Evolutionary conservation across 805 yeast genomes (phyloP).

Genomic region (Suhomyces prunicola): DNA sequence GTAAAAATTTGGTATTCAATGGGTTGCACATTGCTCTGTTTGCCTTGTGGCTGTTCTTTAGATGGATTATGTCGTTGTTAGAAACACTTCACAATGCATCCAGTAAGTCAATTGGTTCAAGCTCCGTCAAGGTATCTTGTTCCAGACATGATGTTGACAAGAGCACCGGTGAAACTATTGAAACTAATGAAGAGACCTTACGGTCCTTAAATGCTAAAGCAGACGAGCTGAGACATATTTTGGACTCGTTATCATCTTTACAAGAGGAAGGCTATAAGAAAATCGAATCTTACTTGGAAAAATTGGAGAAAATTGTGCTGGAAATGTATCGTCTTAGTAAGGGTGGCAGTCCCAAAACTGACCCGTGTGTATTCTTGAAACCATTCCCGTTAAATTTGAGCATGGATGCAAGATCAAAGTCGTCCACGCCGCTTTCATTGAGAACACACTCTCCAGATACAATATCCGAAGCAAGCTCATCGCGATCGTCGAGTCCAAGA

Average conservation of each 20-base stretch:
- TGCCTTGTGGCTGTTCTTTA: slow-evolving; percentile 29
- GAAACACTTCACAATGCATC: not conserved
- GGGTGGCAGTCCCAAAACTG: not conserved
- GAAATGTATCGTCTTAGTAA: not conserved
- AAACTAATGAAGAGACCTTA: not conserved
- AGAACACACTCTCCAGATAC: not conserved
- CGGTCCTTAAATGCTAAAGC: not conserved
- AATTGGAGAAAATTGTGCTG: slow-evolving; percentile 1
- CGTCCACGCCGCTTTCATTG: not conserved
- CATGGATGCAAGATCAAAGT: not conserved
- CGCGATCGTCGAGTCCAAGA: not conserved
- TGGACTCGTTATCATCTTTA: not conserved
- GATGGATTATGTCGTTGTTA: slow-evolving; percentile 7
- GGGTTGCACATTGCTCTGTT: slow-evolving; percentile 36
- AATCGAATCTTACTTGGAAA: not conserved
- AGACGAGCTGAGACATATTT: not conserved
- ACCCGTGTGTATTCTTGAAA: slow-evolving; percentile 6
- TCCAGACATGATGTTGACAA: not conserved
- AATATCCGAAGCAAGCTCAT: not conserved
- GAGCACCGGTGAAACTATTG: not conserved
- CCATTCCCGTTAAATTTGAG: slow-evolving; percentile 20
- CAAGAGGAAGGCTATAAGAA: not conserved
- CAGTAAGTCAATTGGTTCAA: not conserved
- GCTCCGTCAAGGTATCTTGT: not conserved
- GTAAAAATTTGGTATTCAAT: slow-evolving; percentile 28